Percentiles rank a stretch among this genome's conserved stretches.
Conservation (phyloP, 495 filamentous ascomycete species). For the Podospora sp. region DNA sequence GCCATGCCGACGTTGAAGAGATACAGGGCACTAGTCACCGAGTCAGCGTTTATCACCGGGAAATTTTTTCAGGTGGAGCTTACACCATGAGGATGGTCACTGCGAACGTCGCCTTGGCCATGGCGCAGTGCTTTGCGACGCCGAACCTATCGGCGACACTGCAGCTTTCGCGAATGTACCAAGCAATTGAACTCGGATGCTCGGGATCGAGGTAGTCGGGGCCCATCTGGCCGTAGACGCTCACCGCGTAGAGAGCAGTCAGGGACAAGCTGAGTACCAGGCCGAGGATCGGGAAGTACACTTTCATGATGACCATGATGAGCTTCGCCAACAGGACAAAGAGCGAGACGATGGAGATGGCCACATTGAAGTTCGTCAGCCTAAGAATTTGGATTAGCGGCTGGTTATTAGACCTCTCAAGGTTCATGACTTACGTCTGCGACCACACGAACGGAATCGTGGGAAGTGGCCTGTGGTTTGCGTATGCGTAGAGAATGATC, state of each 20-base stretch:
- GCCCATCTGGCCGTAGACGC: constrained; percentile 73
- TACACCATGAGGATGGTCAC: constrained; percentile 72
- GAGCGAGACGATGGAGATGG: constrained; percentile 74
- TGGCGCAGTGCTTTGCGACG: constrained; percentile 69
- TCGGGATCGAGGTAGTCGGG: constrained; percentile 76
- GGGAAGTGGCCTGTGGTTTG: constrained; percentile 69
- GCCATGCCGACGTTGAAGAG: constrained; percentile 57
- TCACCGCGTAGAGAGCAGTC: constrained; percentile 65
- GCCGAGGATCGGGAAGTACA: constrained; percentile 71
- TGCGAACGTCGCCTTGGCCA: constrained; percentile 76
- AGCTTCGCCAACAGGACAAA: constrained; percentile 68
- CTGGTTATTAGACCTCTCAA: constrained; percentile 7
- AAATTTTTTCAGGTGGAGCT: constrained; percentile 33
- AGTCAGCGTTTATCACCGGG: constrained; percentile 10
- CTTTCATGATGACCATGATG: constrained; percentile 69
- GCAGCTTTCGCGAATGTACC: constrained; percentile 85
- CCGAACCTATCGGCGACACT: constrained; percentile 57
- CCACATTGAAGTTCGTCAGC: constrained; percentile 78
- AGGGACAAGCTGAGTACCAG: constrained; percentile 60
- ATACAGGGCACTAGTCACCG: constrained; percentile 54
- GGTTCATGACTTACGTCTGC: constrained; percentile 62
- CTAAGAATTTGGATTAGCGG: constrained; percentile 47
- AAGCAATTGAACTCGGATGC: constrained; percentile 68
- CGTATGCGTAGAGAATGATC: constrained; percentile 70
- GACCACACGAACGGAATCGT: constrained; percentile 80